Base-by-base conservation (phyloP, 163 green algal species). In the Prototheca stagnorum region DNA sequence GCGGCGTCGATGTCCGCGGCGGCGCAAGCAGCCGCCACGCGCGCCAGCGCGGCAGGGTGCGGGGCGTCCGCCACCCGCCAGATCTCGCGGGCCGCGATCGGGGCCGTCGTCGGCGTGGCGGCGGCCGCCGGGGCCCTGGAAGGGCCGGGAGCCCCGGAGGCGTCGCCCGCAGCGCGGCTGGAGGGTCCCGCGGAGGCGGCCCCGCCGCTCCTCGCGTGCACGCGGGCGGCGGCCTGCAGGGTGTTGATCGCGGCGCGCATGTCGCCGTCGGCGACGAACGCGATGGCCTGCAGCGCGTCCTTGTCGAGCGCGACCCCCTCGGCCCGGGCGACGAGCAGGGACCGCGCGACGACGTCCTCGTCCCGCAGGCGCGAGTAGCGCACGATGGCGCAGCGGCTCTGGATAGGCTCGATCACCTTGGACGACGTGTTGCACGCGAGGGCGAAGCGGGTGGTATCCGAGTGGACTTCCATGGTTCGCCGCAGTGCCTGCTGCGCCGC, bases 171-270 rank as follows among this genome's bases (percentile, higher is more conserved):
- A n/a, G n/a, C n/a, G n/a, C n/a, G n/a, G n/a, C n/a, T n/a, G n/a
- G n/a, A n/a, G n/a, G n/a, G n/a, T n/a, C n/a, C n/a, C n/a, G n/a
- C n/a, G n/a, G n/a, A n/a, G n/a, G n/a, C n/a, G n/a, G n/a, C n/a
- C n/a, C n/a, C n/a, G n/a, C n/a, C n/a, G n/a, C n/a, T n/a, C n/a
- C n/a, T n/a, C n/a, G n/a, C n/a, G n/a, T n/a, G n/a, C n/a, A n/a
- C n/a, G n/a, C n/a, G n/a, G 63, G 78, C 46, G 0, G 84, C 93
- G 8, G 84, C 78, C 79, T 93, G 78, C 49, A 75, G 24, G 72
- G 94, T 96, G 76, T 99, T 98, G 24, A 99, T 73, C 17, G 83
- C 82, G 42, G 95, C 85, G 15, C 91, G 68, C 90, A 99, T 98
- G 75, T 99, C 91, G 2, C 91, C 91, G 55, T 99, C 91, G 5